phyloP scores from a whole-genome alignment of 2,329 filamentous ascomycete genomes.

The Fusarium zealandicum region DNA sequence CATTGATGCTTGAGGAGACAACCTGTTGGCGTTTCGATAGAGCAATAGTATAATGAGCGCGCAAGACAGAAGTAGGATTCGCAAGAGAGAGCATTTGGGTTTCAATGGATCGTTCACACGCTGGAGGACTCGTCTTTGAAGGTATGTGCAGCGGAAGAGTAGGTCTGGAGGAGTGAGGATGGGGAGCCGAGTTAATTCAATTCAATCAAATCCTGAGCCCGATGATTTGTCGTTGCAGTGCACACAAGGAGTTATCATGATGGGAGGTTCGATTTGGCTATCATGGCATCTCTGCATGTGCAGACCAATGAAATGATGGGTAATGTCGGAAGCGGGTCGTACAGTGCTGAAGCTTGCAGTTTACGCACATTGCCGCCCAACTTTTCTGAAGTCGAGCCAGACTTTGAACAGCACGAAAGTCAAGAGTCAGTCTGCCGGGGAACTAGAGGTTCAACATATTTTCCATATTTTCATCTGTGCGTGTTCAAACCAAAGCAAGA shows the following conservation, averaged over 20 bases:
- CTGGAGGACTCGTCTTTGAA: constrained; percentile 28
- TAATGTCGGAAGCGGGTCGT: constrained; percentile 26
- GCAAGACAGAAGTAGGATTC: constrained; percentile 32
- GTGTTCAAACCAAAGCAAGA: constrained; percentile 45
- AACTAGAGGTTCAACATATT: too few relatives aligned
- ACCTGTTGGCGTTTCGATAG: constrained; percentile 36
- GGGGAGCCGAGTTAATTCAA: constrained; percentile 45
- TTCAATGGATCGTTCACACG: constrained; percentile 36
- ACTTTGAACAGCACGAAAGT: not conserved
- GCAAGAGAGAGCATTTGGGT: constrained; percentile 34
- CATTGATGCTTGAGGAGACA: constrained; percentile 60
- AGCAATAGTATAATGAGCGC: constrained; percentile 39
- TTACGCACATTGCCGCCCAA: constrained; percentile 31
- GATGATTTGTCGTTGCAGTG: not conserved
- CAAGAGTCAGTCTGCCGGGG: not conserved
- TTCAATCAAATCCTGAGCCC: constrained; percentile 32
- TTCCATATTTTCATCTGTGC: too few relatives aligned
- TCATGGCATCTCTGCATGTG: constrained; percentile 15
- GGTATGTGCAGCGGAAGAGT: constrained; percentile 33
- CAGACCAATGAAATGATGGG: constrained; percentile 26
- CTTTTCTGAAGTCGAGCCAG: constrained; percentile 24
- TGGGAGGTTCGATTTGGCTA: constrained; percentile 6
- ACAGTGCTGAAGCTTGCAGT: constrained; percentile 31
- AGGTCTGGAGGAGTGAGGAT: constrained; percentile 39
- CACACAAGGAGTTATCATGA: constrained; percentile 23